Evolutionary conservation across 441 rosid species (phyloP), one percentile per base, ranked within the genome.

Genomic region (Populus hybrid): DNA sequence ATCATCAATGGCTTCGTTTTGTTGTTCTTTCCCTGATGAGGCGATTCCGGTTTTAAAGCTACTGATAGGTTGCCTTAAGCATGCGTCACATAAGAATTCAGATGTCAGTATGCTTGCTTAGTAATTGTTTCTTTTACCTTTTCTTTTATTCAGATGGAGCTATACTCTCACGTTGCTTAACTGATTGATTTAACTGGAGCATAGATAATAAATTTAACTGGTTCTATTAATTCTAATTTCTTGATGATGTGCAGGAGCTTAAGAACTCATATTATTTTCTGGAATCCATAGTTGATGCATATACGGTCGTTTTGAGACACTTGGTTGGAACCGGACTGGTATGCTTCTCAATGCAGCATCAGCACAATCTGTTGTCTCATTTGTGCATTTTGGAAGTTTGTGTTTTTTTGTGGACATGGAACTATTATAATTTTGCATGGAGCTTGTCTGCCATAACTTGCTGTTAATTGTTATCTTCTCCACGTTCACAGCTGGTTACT

Each of bases 1-100:
- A 30, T 86, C 93, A 63, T 90, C 95, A n/a, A 77, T 95, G 86
- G 87, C 97, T 32, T 90, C 98, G 8, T 81, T 93, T 78, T 91
- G 96, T 84, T 95, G 95, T 81, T 88, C 97, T n/a, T 80, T 77
- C 79, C 87, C 89, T 28, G 24, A 79, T 16, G 93, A 93, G 69
- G 89, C 91, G 72, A 59, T 92, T 74, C 92, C 92, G 9, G 34
- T 92, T 21, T 84, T 95, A 73, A 87, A 88, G 86, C 78, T 94
- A 70, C 79, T 95, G 78, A 82, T 84, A 66, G 82, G 87, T 72
- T 89, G 88, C 83, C 84, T 95, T 65, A 85, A 88, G 66, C 84
- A 83, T 79, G 81, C 89, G 67, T 92, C 93, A 2, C 83, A 79
- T 66, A 86, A 81, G 80, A 84, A 82, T 67, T 72, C 76, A 10